A percentile compares a stretch with the other conserved stretches of the same genome.
phyloP scores from a whole-genome alignment of 192 early-diverging fungal species.

The Dimargaris verticillata region DNA sequence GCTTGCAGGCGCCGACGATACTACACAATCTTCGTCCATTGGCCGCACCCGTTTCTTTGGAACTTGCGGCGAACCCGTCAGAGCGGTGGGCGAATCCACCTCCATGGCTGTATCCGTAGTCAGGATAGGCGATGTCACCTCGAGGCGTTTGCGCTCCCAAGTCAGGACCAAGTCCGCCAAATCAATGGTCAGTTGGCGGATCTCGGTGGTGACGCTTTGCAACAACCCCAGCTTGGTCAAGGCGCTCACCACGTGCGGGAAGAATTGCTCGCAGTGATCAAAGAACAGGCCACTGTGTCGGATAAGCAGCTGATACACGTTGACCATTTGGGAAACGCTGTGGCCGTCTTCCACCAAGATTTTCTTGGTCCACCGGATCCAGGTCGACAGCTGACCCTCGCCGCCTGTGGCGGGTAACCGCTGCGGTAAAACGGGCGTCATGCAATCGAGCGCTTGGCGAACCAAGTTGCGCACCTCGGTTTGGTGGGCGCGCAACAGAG shows the following conservation, averaged over 20 bases:
- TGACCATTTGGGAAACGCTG: constrained; percentile 69
- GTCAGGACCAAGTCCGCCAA: constrained; percentile 75
- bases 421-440: constrained; percentile 80
- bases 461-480: constrained; percentile 74
- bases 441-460: constrained; percentile 82
- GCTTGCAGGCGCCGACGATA: not conserved
- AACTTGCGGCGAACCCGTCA: not conserved
- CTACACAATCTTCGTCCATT: not conserved
- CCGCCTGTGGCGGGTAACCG: constrained; percentile 40
- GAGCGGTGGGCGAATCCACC: constrained; percentile 5
- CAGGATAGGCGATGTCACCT: constrained; percentile 15
- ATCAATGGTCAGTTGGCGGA: constrained; percentile 69
- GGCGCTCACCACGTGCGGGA: constrained; percentile 72
- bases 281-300: constrained; percentile 83
- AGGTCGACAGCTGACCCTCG: constrained; percentile 41
- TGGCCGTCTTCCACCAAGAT: constrained; percentile 90
- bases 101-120: constrained; percentile 10
- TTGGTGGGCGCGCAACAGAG: constrained; percentile 77
- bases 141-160: constrained; percentile 69
- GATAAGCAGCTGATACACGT: constrained; percentile 82
- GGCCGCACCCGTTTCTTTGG: constrained; percentile 10
- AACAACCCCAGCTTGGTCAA: constrained; percentile 76
- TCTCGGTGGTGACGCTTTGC: constrained; percentile 71
- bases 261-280: constrained; percentile 73
- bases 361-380: constrained; percentile 74